Percentiles rank a stretch among this genome's conserved stretches.
phyloP scores from a whole-genome alignment of 2,329 filamentous ascomycete species.

The Ascochyta koolunga region DNA sequence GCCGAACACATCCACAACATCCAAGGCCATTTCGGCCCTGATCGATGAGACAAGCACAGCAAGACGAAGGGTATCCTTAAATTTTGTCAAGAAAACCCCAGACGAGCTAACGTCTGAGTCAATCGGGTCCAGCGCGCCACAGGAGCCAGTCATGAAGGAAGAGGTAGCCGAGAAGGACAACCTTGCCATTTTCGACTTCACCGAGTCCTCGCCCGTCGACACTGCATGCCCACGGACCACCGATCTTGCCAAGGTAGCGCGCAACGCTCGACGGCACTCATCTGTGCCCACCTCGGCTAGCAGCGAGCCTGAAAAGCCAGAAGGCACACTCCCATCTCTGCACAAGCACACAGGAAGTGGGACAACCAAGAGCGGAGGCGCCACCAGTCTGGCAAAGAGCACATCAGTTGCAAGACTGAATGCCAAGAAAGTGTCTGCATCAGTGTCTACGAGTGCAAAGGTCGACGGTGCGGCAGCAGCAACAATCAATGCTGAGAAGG shows the following conservation, averaged over 20 bases:
- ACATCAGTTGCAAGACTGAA: constrained; percentile 21
- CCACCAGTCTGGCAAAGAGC: constrained; percentile 24
- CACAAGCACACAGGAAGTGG: constrained; percentile 39
- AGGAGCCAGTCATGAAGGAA: constrained; percentile 13
- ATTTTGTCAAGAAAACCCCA: constrained; percentile 1
- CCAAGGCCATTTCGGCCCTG: constrained; percentile 43
- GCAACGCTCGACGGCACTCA: constrained; percentile 42
- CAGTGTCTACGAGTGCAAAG: constrained; percentile 9
- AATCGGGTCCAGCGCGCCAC: constrained; percentile 3
- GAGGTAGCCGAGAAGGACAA: constrained; percentile 27
- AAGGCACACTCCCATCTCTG: constrained; percentile 27
- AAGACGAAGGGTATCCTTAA: constrained; percentile 26
- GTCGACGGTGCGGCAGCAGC: constrained; percentile 7
- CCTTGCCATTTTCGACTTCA: constrained; percentile 49
- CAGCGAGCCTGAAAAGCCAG: constrained; percentile 20
- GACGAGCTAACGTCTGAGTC: constrained; percentile 11
- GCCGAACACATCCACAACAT: constrained; percentile 35
- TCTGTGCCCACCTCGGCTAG: constrained; percentile 30
- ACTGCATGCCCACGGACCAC: constrained; percentile 27
- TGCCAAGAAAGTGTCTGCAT: constrained; percentile 16
- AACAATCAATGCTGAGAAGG: constrained; percentile 9
- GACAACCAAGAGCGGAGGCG: constrained; percentile 20
- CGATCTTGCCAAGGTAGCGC: constrained; percentile 38
- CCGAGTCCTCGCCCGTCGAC: constrained; percentile 40
- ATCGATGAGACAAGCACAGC: constrained; percentile 38